Evolutionary conservation across 2,329 filamentous ascomycete species (phyloP), one percentile per base, ranked within the genome.

Genomic region (Trichoderma arundinaceum): DNA sequence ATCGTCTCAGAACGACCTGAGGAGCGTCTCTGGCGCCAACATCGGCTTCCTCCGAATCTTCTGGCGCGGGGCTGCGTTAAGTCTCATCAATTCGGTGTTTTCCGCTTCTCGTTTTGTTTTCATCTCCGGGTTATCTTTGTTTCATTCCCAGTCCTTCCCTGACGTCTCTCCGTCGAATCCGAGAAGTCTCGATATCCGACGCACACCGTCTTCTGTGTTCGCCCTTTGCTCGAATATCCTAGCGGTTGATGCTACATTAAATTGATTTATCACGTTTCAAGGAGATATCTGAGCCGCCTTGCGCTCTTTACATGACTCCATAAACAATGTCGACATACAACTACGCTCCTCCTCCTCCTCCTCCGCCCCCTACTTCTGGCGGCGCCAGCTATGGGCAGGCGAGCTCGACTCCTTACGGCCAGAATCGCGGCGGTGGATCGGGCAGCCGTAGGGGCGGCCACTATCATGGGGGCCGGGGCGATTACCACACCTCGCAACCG

Each of bases 321-420:
- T 64, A 39, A 64, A 22, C 61, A 17, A 85, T 85, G 83, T 78
- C 83, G 22, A 74, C 76, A 38, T 85, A 86, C 77, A 82, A 80
- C 61, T 86, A 85, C 77, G 83, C 79, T n/a, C 83, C 82, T 22
- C 82, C 83, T 64, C 22, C 22, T 38, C 83, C 83, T 12, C 82
- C 83, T 17, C 79, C 83, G 4, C 82, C 73, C 49, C 71, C 75
- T 7, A 71, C 74, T 35, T 69, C 72, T 51, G 72, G 74, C 64
- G 75, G 76, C 43, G 69, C 73, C 10, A 76, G 74, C 39, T 84
- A 83, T 64, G 73, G 76, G 7, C 77, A 79, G 43, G 78, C 80
- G 67, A 73, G 72, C 62, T 72, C 74, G 49, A 70, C 77, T 7
- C 77, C 78, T 62, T 77, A 78, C 56, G 73, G 73, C 46, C 74